These are phyloP conservation scores for Yamadazyma endophytica DNA, from an alignment of 805 yeast genomes.

Conservation along the genomic window DNA sequence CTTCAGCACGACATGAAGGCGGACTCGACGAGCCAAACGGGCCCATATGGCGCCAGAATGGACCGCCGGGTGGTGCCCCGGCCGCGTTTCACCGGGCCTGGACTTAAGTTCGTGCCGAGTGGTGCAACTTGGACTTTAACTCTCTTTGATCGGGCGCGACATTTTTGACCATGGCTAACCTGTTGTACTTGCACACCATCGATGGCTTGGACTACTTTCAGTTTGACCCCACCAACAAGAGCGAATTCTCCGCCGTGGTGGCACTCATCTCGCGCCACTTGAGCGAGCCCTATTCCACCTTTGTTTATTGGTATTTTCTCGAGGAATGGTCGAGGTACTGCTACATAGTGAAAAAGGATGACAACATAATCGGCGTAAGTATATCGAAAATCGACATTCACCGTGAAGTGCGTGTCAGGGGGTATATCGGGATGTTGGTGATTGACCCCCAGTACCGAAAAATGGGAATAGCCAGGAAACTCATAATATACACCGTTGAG, in stretches of 20 bases:
- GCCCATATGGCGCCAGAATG: too few species aligned
- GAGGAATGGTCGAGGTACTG: constrained; percentile 90
- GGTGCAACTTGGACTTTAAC: too few species aligned
- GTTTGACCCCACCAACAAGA: too few species aligned
- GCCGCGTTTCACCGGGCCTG: too few species aligned
- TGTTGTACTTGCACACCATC: constrained; percentile 1
- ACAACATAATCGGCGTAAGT: constrained; percentile 67
- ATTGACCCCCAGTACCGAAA: constrained; percentile 72
- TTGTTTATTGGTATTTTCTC: constrained; percentile 86
- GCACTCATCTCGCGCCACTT: constrained; percentile 69
- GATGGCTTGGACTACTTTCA: too few species aligned
- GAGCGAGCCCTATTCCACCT: constrained; percentile 91
- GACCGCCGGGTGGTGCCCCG: too few species aligned
- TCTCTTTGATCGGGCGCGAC: too few species aligned
- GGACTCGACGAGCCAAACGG: too few species aligned
- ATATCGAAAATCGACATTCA: constrained; percentile 81
- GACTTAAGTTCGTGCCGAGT: too few species aligned
- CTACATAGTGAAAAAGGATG: constrained; percentile 46
- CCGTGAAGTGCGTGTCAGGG: constrained; percentile 67
- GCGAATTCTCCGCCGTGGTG: too few species aligned
- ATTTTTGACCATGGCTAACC: too few species aligned
- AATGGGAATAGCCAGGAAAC: constrained; percentile 71
- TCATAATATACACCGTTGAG: constrained; percentile 60
- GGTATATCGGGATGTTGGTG: constrained; percentile 95
- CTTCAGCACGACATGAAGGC: too few species aligned